Conservation (phyloP, 1,139 yeast species). For the Pichia sp. region DNA sequence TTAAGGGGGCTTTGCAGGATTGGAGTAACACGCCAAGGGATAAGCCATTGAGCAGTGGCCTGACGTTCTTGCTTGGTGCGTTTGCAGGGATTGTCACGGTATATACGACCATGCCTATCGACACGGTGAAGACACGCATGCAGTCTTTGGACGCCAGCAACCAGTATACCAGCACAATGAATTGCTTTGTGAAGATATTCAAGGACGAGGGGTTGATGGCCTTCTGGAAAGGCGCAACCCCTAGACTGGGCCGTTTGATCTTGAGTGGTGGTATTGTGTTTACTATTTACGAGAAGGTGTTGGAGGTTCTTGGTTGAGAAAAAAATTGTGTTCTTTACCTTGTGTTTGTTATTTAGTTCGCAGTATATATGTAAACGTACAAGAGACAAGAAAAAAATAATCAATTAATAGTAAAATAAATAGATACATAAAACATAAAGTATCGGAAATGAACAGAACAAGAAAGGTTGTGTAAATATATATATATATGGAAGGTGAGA, state of each 20-base stretch:
- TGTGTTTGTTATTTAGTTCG: not conserved
- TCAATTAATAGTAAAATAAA: not conserved
- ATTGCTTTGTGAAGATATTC: constrained; percentile 78
- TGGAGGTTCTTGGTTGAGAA: constrained; percentile 35
- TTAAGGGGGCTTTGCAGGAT: constrained; percentile 77
- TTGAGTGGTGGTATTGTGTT: constrained; percentile 95
- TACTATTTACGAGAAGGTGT: constrained; percentile 87
- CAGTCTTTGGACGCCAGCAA: constrained; percentile 82
- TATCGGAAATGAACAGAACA: not conserved
- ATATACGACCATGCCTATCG: constrained; percentile 95
- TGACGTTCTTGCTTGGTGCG: constrained; percentile 88
- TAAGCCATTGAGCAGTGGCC: constrained; percentile 70
- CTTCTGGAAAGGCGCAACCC: constrained; percentile 98
- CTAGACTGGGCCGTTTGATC: constrained; percentile 85
- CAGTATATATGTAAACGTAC: not conserved
- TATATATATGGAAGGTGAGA: no score
- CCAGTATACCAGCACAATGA: constrained; percentile 65
- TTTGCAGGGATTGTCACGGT: constrained; percentile 92
- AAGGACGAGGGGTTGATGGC: constrained; percentile 87
- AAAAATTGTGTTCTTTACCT: not conserved
- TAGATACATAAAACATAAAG: not conserved
- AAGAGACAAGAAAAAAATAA: not conserved
- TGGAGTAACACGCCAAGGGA: constrained; percentile 59
- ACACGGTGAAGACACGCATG: constrained; percentile 96
- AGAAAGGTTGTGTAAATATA: not conserved